Evolutionary conservation across 2,329 filamentous ascomycete genomes (phyloP).

Genomic region (Cladosporium sp.): DNA sequence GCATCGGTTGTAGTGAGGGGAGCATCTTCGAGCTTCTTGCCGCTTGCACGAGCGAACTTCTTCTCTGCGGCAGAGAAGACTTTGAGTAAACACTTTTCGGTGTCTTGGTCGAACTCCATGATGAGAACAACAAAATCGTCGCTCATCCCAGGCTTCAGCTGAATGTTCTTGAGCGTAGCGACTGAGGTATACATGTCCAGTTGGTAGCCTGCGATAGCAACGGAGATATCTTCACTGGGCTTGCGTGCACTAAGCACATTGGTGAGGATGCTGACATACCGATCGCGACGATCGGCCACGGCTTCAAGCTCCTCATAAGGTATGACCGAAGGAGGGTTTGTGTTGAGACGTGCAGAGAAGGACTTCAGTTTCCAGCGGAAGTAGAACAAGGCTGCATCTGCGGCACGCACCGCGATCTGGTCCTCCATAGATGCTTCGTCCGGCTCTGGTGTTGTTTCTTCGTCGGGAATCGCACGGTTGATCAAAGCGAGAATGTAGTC

Average conservation of each 20-base stretch:
- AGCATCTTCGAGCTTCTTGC: slow-evolving; percentile 26
- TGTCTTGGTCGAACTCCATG: slow-evolving; percentile 59
- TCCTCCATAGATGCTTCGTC: slow-evolving; percentile 70
- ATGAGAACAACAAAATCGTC: slow-evolving; percentile 49
- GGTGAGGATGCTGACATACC: slow-evolving; percentile 46
- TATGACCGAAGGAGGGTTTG: slow-evolving; percentile 45
- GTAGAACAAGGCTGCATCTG: slow-evolving; percentile 76
- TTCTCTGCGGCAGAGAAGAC: slow-evolving; percentile 76
- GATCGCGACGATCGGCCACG: slow-evolving; percentile 47
- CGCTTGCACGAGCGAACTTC: slow-evolving; percentile 64
- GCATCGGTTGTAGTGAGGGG: slow-evolving; percentile 30
- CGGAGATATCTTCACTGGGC: slow-evolving; percentile 63
- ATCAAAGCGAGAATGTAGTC: slow-evolving; percentile 69
- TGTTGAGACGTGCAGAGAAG: slow-evolving; percentile 46
- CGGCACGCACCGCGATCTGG: slow-evolving; percentile 68
- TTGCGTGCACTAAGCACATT: slow-evolving; percentile 45
- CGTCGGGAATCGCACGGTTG: slow-evolving; percentile 62
- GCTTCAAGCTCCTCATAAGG: slow-evolving; percentile 56
- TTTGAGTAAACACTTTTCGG: slow-evolving; percentile 62
- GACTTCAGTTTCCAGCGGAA: slow-evolving; percentile 73
- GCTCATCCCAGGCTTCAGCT: slow-evolving; percentile 30
- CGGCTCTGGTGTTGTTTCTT: slow-evolving; percentile 51
- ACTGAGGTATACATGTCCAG: slow-evolving; percentile 82
- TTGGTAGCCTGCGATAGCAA: slow-evolving; percentile 68
- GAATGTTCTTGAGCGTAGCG: slow-evolving; percentile 53